Evolutionary conservation across 2,329 filamentous ascomycete genomes (phyloP).

Genomic region (Sporothrix luriei): DNA sequence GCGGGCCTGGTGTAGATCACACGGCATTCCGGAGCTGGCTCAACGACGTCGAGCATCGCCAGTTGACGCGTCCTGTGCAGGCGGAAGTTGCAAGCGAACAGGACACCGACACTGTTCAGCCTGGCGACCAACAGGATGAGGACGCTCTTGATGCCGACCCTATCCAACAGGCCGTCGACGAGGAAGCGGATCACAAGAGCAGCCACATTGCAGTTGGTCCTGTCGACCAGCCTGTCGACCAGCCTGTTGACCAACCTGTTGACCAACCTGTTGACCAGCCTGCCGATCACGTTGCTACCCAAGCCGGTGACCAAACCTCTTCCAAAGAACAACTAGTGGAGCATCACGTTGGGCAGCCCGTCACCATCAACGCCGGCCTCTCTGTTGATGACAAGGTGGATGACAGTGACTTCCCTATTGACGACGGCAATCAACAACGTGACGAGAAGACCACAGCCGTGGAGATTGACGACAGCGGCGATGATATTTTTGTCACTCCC

Average conservation of each 20-base stretch:
- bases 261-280: not conserved
- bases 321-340: not conserved
- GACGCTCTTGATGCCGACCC: not conserved
- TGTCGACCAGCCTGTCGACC: not conserved
- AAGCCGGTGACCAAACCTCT: not conserved
- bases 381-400: not conserved
- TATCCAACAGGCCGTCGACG: not conserved
- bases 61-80: not conserved
- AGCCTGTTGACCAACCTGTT: not conserved
- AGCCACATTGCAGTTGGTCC: not conserved
- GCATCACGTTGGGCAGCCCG: not conserved
- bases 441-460: not conserved
- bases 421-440: not conserved
- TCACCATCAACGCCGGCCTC: not conserved
- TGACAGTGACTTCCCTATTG: not conserved
- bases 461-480: not conserved
- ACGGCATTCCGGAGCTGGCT: not conserved
- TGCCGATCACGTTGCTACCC: too few relatives aligned
- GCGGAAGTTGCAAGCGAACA: too few relatives aligned
- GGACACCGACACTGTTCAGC: not conserved
- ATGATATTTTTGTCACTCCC: not conserved
- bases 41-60: slow-evolving; percentile 4
- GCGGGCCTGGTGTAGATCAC: not conserved
- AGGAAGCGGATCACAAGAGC: not conserved
- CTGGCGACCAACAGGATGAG: not conserved